Evolutionary conservation across 2,329 filamentous ascomycete species (phyloP), one percentile per base, ranked within the genome.

Genomic region (Passalora sequoiae): DNA sequence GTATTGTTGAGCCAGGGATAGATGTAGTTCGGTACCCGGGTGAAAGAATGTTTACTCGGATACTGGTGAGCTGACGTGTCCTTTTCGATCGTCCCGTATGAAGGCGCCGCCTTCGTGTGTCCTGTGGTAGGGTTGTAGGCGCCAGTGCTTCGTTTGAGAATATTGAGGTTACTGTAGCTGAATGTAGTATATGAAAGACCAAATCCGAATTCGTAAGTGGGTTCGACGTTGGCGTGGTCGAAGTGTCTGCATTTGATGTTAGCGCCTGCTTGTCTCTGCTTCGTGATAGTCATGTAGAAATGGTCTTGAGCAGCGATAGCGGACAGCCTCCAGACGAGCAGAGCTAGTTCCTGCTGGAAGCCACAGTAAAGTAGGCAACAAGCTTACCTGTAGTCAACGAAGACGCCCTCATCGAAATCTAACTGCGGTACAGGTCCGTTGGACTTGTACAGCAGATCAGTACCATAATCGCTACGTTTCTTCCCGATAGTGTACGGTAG

Each of bases 311-410:
- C n/a, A n/a, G n/a, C n/a, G n/a, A n/a, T n/a, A n/a, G n/a, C n/a
- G n/a, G n/a, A n/a, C n/a, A n/a, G n/a, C n/a, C n/a, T n/a, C n/a
- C n/a, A n/a, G n/a, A n/a, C n/a, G n/a, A n/a, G n/a, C n/a, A n/a
- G n/a, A n/a, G n/a, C n/a, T n/a, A n/a, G n/a, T n/a, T n/a, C n/a
- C n/a, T n/a, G n/a, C n/a, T n/a, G n/a, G n/a, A n/a, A n/a, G n/a
- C n/a, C n/a, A n/a, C n/a, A n/a, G n/a, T n/a, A n/a, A n/a, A n/a
- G n/a, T n/a, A n/a, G n/a, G n/a, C n/a, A n/a, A n/a, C n/a, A n/a
- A n/a, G n/a, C n/a, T n/a, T n/a, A n/a, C n/a, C n/a, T n/a, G n/a
- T 88, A 87, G 66, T 92, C 87, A 59, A 94, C 88, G 63, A 89
- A 87, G 37, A 84, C 73, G 12, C 87, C 86, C 65, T 92, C 86